phyloP scores from a whole-genome alignment of 306 rosid genomes.

The Quercus agrifolia region DNA sequence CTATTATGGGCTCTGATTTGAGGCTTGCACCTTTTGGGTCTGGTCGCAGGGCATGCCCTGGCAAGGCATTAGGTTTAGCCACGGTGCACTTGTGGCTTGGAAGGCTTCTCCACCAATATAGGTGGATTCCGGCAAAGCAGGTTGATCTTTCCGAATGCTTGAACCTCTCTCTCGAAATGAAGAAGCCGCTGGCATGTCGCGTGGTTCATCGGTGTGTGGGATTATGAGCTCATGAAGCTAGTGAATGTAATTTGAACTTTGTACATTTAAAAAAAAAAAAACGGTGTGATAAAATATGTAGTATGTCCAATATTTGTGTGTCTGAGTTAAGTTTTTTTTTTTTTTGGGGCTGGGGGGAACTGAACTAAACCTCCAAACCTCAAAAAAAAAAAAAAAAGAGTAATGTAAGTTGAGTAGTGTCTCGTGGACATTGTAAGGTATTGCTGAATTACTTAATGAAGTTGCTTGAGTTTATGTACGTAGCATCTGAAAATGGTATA shows the following conservation, averaged over 20 bases:
- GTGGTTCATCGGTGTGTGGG: conserved; percentile 21
- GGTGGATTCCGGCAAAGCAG: conserved; percentile 40
- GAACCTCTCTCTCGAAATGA: conserved; percentile 78
- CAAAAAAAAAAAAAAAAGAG: not conserved
- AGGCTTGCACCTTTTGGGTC: conserved; percentile 90
- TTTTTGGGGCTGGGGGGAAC: not conserved
- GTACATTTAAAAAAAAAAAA: not conserved
- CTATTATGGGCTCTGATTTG: conserved; percentile 71
- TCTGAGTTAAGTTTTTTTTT: no score
- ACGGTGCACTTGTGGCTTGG: conserved; percentile 83
- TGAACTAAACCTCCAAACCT: not conserved
- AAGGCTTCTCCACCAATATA: conserved; percentile 51
- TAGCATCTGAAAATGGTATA: not conserved
- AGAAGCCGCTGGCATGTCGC: conserved; percentile 44
- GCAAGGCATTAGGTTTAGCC: conserved; percentile 64
- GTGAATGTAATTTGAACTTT: not conserved
- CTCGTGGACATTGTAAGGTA: not conserved
- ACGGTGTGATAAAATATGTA: not conserved
- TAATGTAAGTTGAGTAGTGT: not conserved
- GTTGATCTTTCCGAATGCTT: conserved; percentile 75
- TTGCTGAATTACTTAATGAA: not conserved
- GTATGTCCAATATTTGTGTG: no score
- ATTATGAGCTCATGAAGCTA: not conserved
- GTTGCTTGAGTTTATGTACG: not conserved
- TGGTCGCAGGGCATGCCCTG: conserved; percentile 81